These are phyloP conservation scores for Aschersonia sp. DNA, from an alignment of 2,329 filamentous ascomycete species.

Conservation along the genomic window DNA sequence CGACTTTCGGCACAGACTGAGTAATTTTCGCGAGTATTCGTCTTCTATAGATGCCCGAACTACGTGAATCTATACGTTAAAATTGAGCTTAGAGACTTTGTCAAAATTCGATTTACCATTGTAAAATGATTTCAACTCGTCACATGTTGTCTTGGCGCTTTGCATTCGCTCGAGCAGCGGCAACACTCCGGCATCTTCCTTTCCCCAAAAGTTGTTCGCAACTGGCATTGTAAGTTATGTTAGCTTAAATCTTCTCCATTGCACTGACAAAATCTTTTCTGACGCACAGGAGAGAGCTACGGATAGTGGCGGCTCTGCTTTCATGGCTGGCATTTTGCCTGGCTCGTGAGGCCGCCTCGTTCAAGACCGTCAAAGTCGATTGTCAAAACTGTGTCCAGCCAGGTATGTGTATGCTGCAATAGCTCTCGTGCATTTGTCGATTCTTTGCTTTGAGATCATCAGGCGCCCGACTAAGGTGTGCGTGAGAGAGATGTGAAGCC, in stretches of 20 bases:
- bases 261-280: neutral
- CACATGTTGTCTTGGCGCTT: slow-evolving; percentile 83
- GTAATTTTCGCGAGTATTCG: slow-evolving; percentile 82
- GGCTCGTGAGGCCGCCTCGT: neutral
- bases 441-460: no score
- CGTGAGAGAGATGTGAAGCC: no score
- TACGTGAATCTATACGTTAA: slow-evolving; percentile 14
- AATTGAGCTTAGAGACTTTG: neutral
- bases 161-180: slow-evolving; percentile 92
- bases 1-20: slow-evolving; percentile 74
- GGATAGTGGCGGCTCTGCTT: slow-evolving; percentile 44
- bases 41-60: slow-evolving; percentile 91
- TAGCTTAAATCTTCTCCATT: neutral
- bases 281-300: slow-evolving; percentile 53
- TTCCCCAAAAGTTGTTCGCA: slow-evolving; percentile 99
- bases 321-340: slow-evolving; percentile 43
- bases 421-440: no score
- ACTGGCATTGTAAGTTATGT: slow-evolving; percentile 33
- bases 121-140: slow-evolving; percentile 90
- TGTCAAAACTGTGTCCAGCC: neutral
- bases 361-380: neutral
- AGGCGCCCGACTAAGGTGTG: no score
- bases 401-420: no score
- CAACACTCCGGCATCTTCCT: slow-evolving; percentile 88
- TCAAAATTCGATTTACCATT: slow-evolving; percentile 36